Evolutionary conservation across 1,284 basidiomycete genomes (phyloP).

Genomic region (Trametes versicolor): DNA sequence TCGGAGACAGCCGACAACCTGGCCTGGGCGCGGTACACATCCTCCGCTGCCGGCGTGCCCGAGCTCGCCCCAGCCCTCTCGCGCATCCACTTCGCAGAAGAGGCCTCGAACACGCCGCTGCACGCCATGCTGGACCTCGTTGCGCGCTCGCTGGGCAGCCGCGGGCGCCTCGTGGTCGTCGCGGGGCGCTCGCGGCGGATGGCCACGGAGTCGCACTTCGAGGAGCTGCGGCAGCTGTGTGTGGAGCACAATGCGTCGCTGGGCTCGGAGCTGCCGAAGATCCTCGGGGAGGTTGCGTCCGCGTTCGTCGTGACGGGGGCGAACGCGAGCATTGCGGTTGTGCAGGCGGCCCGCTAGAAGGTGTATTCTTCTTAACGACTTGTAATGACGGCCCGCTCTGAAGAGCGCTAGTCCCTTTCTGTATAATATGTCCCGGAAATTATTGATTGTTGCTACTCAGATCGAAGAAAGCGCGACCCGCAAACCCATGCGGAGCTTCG

Average conservation of each 20-base stretch:
- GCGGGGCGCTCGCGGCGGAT: slow-evolving; percentile 81
- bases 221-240: slow-evolving; percentile 57
- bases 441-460: too few relatives aligned
- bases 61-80: slow-evolving; percentile 55
- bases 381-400: too few relatives aligned
- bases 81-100: slow-evolving; percentile 64
- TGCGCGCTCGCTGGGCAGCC: slow-evolving; percentile 33
- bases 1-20: slow-evolving; percentile 82
- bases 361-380: background rate
- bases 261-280: slow-evolving; percentile 36
- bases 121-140: slow-evolving; percentile 59
- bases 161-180: slow-evolving; percentile 64
- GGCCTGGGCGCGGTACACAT: slow-evolving; percentile 67
- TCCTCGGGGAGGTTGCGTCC: slow-evolving; percentile 37
- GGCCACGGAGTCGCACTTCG: slow-evolving; percentile 61
- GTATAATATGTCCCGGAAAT: too few relatives aligned
- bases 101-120: slow-evolving; percentile 62
- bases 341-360: slow-evolving; percentile 34
- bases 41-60: slow-evolving; percentile 39
- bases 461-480: too few relatives aligned
- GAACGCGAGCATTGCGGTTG: slow-evolving; percentile 37
- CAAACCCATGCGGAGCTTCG: too few relatives aligned
- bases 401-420: too few relatives aligned
- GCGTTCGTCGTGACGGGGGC: slow-evolving; percentile 38
- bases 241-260: slow-evolving; percentile 32